Evolutionary conservation across 352 stramenopile genomes (phyloP), one percentile per base, ranked within the genome.

Genomic region (Thraustochytrium sp.): DNA sequence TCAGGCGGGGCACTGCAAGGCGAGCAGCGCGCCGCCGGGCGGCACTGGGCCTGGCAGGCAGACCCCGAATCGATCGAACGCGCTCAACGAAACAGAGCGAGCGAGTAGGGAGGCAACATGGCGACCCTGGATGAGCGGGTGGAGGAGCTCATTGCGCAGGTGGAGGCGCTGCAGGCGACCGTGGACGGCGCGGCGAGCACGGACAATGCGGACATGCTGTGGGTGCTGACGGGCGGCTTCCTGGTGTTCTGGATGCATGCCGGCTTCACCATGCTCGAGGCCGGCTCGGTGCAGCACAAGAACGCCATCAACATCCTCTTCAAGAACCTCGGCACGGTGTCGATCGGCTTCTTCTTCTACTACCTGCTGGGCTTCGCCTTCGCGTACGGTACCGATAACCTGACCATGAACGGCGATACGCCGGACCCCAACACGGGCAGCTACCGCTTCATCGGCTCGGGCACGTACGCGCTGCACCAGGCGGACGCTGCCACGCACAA

Each of bases 211-310:
- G 8, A 75, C 75, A 23, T 54, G 55, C 31, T 84, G 34, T 84
- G 75, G 75, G 46, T 84, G 8, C 75, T 84, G 13, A 61, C 84
- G 11, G 55, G 4, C 3, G 77, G 77, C 38, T 85, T 83, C n/a
- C 48, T 88, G 3, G 40, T 87, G 1, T 85, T 59, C 36, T 88
- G 78, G 80, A 82, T 88, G 73, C 64, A 84, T 53, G 82, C 72
- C 34, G 53, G 51, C 46, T 85, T 86, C 48, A 62, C 82, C 40
- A 82, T 88, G 31, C 63, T 88, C 59, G 88, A 91, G 83, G 86
- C 89, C 31, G 86, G 86, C n/a, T 87, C 44, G 49, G 77, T 87
- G 29, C 82, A 86, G 46, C 31, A 80, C 37, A 85, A 85, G 65
- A 85, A 85, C 44, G 78, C 54, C 16, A n/a, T 85, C 29, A 85